Conservation (phyloP, 306 rosid species). For the Albizia julibrissin region DNA sequence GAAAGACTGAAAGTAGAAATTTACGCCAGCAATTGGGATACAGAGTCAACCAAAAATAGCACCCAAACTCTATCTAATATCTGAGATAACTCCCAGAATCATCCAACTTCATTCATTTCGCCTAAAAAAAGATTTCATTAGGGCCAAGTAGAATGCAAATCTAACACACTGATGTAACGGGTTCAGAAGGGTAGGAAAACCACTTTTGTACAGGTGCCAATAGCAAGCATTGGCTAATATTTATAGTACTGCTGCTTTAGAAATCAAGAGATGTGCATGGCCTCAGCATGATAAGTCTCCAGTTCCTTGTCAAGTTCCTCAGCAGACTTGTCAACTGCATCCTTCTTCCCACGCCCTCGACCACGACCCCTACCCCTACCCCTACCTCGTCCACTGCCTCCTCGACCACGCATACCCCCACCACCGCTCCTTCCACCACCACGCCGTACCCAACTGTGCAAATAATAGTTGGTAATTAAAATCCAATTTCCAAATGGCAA, state of each 20-base stretch:
- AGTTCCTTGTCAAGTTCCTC: constrained; percentile 85
- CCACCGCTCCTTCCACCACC: constrained; percentile 55
- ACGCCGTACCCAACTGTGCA: constrained; percentile 45
- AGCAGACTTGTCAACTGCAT: constrained; percentile 66
- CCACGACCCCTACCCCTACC: constrained; percentile 23
- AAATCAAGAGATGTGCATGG: constrained; percentile 43
- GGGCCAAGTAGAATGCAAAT: background rate
- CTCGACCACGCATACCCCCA: constrained; percentile 34
- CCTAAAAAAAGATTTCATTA: background rate
- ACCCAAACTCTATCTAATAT: background rate
- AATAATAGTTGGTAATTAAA: background rate
- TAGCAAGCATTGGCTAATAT: constrained; percentile 11
- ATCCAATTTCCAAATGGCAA: background rate
- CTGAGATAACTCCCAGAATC: background rate
- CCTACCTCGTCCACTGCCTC: constrained; percentile 43
- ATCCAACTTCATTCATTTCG: background rate
- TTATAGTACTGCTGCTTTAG: constrained; percentile 4
- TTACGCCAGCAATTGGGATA: background rate
- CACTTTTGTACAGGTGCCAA: constrained; percentile 50
- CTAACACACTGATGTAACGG: background rate
- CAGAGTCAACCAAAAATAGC: background rate
- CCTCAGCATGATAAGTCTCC: constrained; percentile 80
- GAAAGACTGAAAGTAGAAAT: background rate
- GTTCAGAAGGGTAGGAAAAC: constrained; percentile 6
- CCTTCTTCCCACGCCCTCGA: constrained; percentile 62